Conservation (phyloP, 208 protist genomes). For the Leishmania lainsoni region DNA sequence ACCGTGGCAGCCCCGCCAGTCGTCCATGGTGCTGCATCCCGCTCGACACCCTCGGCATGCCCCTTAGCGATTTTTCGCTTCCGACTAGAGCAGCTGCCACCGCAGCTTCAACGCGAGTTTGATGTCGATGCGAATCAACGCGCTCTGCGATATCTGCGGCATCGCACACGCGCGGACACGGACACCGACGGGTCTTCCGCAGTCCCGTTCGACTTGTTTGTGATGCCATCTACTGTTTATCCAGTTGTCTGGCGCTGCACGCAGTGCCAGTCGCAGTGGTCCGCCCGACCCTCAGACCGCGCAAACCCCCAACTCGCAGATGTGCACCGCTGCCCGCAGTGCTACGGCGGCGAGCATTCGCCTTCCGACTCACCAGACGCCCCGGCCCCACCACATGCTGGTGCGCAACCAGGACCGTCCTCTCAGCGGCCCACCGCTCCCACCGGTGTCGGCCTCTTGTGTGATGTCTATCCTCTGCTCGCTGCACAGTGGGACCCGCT, state of each 20-base stretch:
- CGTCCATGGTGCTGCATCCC: neutral
- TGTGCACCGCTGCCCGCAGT: conserved; percentile 51
- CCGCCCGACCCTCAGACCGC: conserved; percentile 60
- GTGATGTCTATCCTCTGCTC: conserved; percentile 45
- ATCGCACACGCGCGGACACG: neutral
- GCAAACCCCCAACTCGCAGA: conserved; percentile 50
- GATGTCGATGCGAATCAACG: conserved; percentile 33
- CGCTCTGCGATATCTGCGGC: conserved; percentile 33
- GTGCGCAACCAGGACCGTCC: neutral
- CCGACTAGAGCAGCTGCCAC: conserved; percentile 24
- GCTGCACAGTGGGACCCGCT: conserved; percentile 70
- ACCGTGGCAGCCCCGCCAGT: neutral
- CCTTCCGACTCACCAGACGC: neutral
- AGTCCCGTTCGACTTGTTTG: neutral
- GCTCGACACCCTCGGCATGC: neutral
- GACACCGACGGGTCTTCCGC: neutral
- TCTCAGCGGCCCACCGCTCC: neutral
- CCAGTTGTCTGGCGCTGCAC: conserved; percentile 59
- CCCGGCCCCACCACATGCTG: neutral
- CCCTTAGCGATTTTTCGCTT: conserved; percentile 17
- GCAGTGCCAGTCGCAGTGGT: conserved; percentile 47
- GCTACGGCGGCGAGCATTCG: conserved; percentile 12
- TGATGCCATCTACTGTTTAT: conserved; percentile 33
- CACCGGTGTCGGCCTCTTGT: conserved; percentile 4
- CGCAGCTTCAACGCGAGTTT: conserved; percentile 42